A percentile compares a stretch with the other conserved stretches of the same genome.
These are phyloP conservation scores for Fusarium fracticaudum DNA, from an alignment of 2,329 filamentous ascomycete species.

Conservation along the genomic window DNA sequence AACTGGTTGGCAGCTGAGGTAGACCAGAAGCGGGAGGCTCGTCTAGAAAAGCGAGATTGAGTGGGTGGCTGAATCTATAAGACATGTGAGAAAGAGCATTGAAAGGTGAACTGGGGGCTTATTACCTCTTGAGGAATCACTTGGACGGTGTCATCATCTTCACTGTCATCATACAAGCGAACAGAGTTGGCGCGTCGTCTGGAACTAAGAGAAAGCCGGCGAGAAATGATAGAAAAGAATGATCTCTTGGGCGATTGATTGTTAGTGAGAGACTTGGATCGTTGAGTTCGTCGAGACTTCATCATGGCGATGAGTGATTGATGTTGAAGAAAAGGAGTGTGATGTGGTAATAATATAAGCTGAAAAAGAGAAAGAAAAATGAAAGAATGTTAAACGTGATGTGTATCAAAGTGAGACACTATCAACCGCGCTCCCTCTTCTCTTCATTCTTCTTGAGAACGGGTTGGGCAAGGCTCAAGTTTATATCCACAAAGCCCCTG, in stretches of 20 bases:
- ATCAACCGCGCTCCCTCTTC: neutral
- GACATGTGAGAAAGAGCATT: neutral
- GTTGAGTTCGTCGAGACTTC: conserved; percentile 24
- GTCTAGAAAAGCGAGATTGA: conserved; percentile 26
- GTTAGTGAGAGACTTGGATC: conserved; percentile 26
- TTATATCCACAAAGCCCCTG: conserved; percentile 20
- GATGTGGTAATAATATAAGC: neutral
- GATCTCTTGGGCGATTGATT: conserved; percentile 17
- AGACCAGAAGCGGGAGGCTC: conserved; percentile 39
- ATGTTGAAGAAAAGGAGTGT: neutral
- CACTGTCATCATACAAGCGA: conserved; percentile 24
- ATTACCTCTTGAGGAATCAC: conserved; percentile 17
- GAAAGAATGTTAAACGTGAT: conserved; percentile 3
- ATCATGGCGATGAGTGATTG: neutral
- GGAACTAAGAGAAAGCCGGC: conserved; percentile 23
- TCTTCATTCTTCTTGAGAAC: neutral
- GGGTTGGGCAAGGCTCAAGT: conserved; percentile 6
- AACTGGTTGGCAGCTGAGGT: conserved; percentile 34
- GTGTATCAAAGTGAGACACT: conserved; percentile 22
- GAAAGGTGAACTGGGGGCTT: neutral
- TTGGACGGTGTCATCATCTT: conserved; percentile 6
- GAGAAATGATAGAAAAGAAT: conserved; percentile 19
- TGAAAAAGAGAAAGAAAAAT: neutral
- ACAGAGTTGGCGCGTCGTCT: conserved; percentile 12
- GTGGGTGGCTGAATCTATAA: conserved; percentile 3